Evolutionary conservation across 176 grass and related monocot genomes (phyloP).

Genomic region (Thinopyrum elongatum): DNA sequence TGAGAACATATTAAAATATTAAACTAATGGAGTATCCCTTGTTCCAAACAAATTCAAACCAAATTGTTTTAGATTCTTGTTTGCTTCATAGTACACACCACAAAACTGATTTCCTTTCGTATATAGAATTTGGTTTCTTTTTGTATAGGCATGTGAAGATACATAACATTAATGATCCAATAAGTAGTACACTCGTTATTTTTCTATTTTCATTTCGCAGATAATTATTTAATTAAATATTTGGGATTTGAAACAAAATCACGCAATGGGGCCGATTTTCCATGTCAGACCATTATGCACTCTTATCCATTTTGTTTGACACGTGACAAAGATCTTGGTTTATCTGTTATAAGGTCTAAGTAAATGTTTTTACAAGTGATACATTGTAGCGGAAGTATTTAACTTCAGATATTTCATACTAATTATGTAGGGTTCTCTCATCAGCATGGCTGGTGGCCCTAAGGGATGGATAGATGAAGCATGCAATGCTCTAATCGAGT

Average conservation of each 20-base stretch:
- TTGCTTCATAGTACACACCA: background rate
- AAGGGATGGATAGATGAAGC: constrained; percentile 3
- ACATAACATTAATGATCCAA: background rate
- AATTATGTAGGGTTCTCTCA: constrained; percentile 20
- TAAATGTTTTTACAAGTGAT: background rate
- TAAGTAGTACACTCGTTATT: background rate
- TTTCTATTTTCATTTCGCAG: background rate
- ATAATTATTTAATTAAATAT: background rate
- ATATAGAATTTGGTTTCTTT: background rate
- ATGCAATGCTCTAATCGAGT: background rate
- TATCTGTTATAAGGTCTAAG: background rate
- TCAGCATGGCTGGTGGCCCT: constrained; percentile 8
- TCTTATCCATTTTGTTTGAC: background rate
- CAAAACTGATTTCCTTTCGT: background rate
- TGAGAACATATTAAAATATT: background rate
- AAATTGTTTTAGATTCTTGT: background rate
- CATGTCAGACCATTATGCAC: background rate
- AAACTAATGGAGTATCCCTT: background rate
- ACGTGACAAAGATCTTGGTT: background rate
- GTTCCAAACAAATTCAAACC: background rate
- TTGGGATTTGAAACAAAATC: background rate
- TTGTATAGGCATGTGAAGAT: background rate
- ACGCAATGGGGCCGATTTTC: background rate
- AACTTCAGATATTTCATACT: background rate
- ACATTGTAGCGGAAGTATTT: background rate